Conservation (phyloP, 2,329 filamentous ascomycete species). For the Epichloe hybrida region DNA sequence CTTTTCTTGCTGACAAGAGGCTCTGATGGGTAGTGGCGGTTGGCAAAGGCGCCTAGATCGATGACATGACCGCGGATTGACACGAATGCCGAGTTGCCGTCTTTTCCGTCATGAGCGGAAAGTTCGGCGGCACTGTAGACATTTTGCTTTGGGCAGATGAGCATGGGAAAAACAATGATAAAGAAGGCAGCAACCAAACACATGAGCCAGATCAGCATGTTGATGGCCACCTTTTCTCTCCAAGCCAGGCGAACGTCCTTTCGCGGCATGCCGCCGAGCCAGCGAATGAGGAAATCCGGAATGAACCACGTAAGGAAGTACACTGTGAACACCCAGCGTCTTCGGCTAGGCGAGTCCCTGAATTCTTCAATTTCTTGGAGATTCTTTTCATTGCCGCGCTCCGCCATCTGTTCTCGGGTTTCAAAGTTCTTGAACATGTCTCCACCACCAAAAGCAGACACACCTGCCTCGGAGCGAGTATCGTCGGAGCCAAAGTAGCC, state of each 20-base stretch:
- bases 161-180: conserved; percentile 70
- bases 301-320: conserved; percentile 76
- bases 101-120: conserved; percentile 57
- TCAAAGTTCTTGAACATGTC: conserved; percentile 99
- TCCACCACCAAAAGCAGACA: conserved; percentile 77
- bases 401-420: conserved; percentile 84
- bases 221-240: conserved; percentile 96
- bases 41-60: conserved; percentile 60
- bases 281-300: conserved; percentile 69
- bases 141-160: conserved; percentile 86
- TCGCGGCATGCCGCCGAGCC: conserved; percentile 71
- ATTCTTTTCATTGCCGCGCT: conserved; percentile 83
- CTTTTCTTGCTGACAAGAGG: conserved; percentile 40
- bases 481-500: conserved; percentile 81
- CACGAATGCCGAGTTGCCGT: conserved; percentile 49
- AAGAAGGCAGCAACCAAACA: conserved; percentile 74
- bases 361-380: conserved; percentile 84
- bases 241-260: conserved; percentile 88
- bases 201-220: conserved; percentile 87
- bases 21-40: conserved; percentile 54
- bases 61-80: conserved; percentile 85
- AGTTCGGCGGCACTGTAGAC: conserved; percentile 75
- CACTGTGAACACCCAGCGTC: conserved; percentile 79
- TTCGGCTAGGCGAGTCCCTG: conserved; percentile 63
- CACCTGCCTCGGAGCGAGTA: conserved; percentile 78